Conservation (phyloP, 306 rosid species). For the Oxytropis ochrocephala region DNA sequence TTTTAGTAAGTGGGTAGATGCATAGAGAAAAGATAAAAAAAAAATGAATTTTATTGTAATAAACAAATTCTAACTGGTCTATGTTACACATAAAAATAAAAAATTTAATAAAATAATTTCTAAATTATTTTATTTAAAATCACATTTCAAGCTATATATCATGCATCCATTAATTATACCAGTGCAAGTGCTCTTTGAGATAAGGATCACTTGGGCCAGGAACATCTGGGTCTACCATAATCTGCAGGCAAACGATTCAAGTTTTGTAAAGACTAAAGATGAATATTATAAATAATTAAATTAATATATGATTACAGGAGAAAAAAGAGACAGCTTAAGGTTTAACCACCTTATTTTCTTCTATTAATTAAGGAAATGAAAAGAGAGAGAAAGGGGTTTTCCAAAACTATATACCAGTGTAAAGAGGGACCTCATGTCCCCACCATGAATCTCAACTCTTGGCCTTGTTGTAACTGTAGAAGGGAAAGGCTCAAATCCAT, state of each 20-base stretch:
- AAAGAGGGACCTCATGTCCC: conserved; percentile 72
- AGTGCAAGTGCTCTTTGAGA: conserved; percentile 75
- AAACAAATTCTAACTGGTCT: too few species aligned
- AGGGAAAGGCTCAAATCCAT: conserved; percentile 77
- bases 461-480: conserved; percentile 51
- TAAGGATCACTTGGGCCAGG: conserved; percentile 96
- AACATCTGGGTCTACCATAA: conserved; percentile 83
- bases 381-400: neutral
- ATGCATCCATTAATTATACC: conserved; percentile 27
- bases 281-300: neutral
- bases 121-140: too few species aligned
- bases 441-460: conserved; percentile 69
- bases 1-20: too few species aligned
- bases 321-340: neutral
- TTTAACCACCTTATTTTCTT: neutral
- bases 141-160: too few species aligned
- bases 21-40: too few species aligned
- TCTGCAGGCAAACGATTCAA: conserved; percentile 24
- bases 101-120: too few species aligned
- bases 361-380: too few species aligned
- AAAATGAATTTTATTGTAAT: too few species aligned
- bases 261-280: too few species aligned
- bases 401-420: conserved; percentile 50
- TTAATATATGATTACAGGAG: neutral
- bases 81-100: too few species aligned